Base-by-base conservation (phyloP, 352 stramenopile species). In the Halophytophthora batemanensis region DNA sequence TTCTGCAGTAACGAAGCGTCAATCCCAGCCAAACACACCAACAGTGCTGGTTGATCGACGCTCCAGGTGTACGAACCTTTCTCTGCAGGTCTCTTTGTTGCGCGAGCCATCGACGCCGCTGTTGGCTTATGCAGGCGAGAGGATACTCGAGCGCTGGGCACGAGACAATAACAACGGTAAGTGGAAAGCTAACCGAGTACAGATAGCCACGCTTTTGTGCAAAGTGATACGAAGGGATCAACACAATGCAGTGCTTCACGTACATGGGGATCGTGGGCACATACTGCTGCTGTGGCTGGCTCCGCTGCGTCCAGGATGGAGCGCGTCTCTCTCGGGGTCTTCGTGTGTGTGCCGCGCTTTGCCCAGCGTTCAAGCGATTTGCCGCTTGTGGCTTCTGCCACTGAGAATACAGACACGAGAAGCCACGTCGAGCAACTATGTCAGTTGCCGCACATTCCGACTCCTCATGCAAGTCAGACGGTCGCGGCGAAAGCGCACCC, bases 301-400 rank as follows among this genome's bases (percentile, higher is more conserved):
- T 58, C 52, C 45, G 37, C 45, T 56, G 42, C 44, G 50, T 52
- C 61, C 50, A 58, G 31, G 56, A 35, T 31, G 37, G 61, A 33
- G 46, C 42, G 5, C 50, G 44, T n/a, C 33, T 57, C 38, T 65
- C 17, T 22, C 25, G 50, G 2, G 18, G 23, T 59, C 22, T 28
- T 38, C 25, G 31, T 19, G 8, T 43, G 22, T 10, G 29, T 6
- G 10, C 19, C 13, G 17, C 38, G 14, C 36, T 25, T 21, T 48
- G 25, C 22, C 37, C 19, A 13, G 15, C 29, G 45, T 33, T 43
- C 13, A 56, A 37, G 15, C 45, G 40, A 36, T 38, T 29, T 10
- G 39, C 22, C 39, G 23, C 17, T 28, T 52, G 46, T 2, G 53
- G 41, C 18, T 66, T 62, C 8, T 59, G 45, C 53, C 42, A 54